phyloP scores from a whole-genome alignment of 148 eudicot genomes.

The Cornus suecica region DNA sequence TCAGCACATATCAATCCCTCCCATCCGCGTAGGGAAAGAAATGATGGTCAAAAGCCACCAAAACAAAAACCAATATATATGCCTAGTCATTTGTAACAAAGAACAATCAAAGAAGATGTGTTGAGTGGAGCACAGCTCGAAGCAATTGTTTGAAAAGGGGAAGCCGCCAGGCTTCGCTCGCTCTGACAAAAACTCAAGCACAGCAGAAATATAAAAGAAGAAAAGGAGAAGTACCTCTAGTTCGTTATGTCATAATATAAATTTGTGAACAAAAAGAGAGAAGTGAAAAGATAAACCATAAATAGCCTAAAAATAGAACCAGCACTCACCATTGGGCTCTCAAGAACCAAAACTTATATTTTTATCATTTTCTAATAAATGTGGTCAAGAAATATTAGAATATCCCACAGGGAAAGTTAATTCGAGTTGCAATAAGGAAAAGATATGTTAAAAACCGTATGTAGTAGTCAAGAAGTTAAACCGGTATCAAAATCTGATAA shows the following conservation, averaged over 20 bases:
- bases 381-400: too few relatives aligned
- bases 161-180: too few relatives aligned
- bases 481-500: background rate
- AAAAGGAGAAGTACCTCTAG: background rate
- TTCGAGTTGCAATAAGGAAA: background rate
- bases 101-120: background rate
- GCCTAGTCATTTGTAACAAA: background rate
- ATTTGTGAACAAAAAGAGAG: background rate
- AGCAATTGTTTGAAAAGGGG: too few relatives aligned
- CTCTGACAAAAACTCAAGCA: too few relatives aligned
- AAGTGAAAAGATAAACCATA: background rate
- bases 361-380: too few relatives aligned
- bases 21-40: background rate
- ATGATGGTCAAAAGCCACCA: background rate
- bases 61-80: background rate
- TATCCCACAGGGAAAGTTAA: background rate
- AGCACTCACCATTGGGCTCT: background rate
- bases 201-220: too few relatives aligned
- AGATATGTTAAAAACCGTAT: background rate
- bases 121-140: background rate
- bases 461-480: background rate
- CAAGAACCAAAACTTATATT: background rate
- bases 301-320: background rate
- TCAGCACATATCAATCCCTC: background rate
- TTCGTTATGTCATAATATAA: background rate